phyloP scores from a whole-genome alignment of 2,329 filamentous ascomycete genomes.

The Colletotrichum brevisporum region DNA sequence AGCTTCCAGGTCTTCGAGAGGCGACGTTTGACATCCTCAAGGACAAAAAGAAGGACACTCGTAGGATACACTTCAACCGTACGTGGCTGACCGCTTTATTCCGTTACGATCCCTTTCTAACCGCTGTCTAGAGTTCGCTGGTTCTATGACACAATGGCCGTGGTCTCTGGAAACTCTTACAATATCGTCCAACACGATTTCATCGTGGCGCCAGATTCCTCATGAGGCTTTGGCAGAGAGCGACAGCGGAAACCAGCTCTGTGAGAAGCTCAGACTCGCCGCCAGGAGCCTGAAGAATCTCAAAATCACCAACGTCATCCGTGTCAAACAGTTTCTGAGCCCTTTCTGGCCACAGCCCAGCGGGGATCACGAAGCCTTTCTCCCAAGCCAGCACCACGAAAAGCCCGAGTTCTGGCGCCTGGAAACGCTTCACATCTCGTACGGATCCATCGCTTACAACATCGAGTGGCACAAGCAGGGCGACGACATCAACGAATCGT shows the following conservation, averaged over 20 bases:
- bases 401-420: conserved; percentile 35
- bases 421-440: conserved; percentile 40
- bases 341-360: conserved; percentile 40
- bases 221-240: conserved; percentile 42
- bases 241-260: conserved; percentile 40
- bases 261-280: conserved; percentile 33
- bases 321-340: conserved; percentile 41
- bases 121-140: conserved; percentile 32
- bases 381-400: conserved; percentile 10
- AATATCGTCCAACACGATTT: conserved; percentile 41
- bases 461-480: conserved; percentile 43
- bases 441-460: conserved; percentile 43
- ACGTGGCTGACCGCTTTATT: background rate
- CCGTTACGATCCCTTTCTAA: no score
- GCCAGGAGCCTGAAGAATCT: conserved; percentile 40
- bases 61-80: conserved; percentile 40
- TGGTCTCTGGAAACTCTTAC: conserved; percentile 39
- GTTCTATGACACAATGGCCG: conserved; percentile 40
- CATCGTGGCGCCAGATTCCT: conserved; percentile 43
- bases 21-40: conserved; percentile 41
- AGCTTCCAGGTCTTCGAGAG: conserved; percentile 38
- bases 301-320: conserved; percentile 41
- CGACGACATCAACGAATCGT: conserved; percentile 42
- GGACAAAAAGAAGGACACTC: conserved; percentile 34
- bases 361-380: conserved; percentile 38